phyloP scores from a whole-genome alignment of 768 basidiomycete genomes.

The Lactarius evosmus region DNA sequence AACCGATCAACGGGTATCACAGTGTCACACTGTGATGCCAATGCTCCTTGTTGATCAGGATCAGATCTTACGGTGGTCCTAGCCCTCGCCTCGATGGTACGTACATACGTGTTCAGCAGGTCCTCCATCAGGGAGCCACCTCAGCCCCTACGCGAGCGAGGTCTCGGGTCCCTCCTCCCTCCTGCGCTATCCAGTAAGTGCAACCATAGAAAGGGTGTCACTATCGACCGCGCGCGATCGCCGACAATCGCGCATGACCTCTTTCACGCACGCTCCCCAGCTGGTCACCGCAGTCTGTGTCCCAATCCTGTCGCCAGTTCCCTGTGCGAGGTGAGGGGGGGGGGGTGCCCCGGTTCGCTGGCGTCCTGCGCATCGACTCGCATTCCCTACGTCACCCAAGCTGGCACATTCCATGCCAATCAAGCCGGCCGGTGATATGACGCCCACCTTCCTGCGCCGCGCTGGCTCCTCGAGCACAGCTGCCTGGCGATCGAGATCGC shows the following conservation, averaged over 20 bases:
- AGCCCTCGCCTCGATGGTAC: background rate
- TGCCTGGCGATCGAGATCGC: background rate
- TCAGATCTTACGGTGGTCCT: background rate
- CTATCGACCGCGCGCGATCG: background rate
- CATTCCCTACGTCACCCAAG: too few species aligned
- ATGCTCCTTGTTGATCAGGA: background rate
- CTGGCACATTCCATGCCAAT: background rate
- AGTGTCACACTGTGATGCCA: background rate
- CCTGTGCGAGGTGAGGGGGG: background rate
- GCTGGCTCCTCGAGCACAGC: conserved; percentile 12
- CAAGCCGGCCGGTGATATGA: background rate
- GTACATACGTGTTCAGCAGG: background rate
- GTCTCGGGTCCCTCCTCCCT: background rate
- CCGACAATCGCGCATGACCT: background rate
- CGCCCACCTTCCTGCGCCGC: background rate
- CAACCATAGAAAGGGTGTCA: background rate
- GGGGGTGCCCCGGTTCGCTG: too few species aligned
- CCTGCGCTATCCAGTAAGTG: background rate
- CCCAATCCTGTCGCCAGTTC: background rate
- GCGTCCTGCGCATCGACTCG: too few species aligned
- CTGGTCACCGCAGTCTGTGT: background rate
- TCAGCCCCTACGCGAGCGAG: background rate
- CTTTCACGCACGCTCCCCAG: background rate
- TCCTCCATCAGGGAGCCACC: background rate
- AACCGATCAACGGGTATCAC: background rate